Conservation (phyloP, 2,329 filamentous ascomycete genomes). For the Aspergillaceae sp. region DNA sequence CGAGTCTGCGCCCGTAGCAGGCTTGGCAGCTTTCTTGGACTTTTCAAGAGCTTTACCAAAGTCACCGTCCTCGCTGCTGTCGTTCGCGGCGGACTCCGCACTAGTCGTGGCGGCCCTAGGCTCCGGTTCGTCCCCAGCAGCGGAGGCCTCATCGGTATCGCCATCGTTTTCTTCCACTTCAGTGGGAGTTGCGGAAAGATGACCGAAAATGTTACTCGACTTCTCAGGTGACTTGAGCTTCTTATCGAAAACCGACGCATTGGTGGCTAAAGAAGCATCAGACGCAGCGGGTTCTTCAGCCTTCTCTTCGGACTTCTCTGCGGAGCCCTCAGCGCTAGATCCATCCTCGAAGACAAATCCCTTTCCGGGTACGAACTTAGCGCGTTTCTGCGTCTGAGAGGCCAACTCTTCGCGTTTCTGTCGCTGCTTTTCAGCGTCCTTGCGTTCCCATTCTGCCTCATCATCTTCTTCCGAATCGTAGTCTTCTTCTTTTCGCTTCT, state of each 20-base stretch:
- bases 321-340: conserved; percentile 8
- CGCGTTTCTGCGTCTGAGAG: conserved; percentile 25
- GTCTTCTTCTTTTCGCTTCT: conserved; percentile 43
- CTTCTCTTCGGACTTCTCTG: conserved; percentile 11
- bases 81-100: conserved; percentile 3
- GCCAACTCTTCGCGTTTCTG: conserved; percentile 38
- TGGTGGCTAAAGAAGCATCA: conserved; percentile 5
- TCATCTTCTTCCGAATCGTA: conserved; percentile 47
- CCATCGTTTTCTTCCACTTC: conserved; percentile 19
- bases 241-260: conserved; percentile 22
- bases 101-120: conserved; percentile 8
- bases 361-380: conserved; percentile 24
- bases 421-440: conserved; percentile 38
- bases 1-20: conserved; percentile 5
- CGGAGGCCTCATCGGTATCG: conserved; percentile 19
- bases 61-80: conserved; percentile 15
- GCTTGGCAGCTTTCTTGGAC: conserved; percentile 10
- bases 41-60: conserved; percentile 14
- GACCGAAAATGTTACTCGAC: conserved; percentile 30
- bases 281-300: not conserved
- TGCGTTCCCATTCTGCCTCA: conserved; percentile 41
- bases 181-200: conserved; percentile 24
- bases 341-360: conserved; percentile 26
- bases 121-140: conserved; percentile 12
- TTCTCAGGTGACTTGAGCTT: conserved; percentile 19